Evolutionary conservation across 805 yeast genomes (phyloP).

Genomic region (Wickerhamiella sergipiensis): DNA sequence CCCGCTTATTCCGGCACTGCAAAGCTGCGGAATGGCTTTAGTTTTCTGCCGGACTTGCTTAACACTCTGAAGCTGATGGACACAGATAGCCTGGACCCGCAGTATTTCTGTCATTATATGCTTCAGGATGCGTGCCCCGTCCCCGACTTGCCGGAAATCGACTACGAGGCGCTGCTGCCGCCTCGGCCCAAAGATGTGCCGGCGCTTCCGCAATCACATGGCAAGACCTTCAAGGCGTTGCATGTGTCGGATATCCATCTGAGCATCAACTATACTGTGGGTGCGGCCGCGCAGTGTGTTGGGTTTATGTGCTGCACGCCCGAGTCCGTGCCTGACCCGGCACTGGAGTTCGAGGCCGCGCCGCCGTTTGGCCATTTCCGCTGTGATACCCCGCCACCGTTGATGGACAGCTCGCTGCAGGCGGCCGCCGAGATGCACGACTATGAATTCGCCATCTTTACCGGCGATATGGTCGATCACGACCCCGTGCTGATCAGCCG

Average conservation of each 20-base stretch:
- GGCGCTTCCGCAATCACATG: background rate
- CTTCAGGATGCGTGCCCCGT: conserved; percentile 36
- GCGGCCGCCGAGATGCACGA: conserved; percentile 23
- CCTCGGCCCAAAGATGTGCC: conserved; percentile 24
- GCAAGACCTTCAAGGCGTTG: conserved; percentile 40
- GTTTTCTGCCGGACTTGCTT: conserved; percentile 30
- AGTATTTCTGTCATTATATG: conserved; percentile 45
- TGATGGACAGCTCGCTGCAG: conserved; percentile 44
- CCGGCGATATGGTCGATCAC: conserved; percentile 66
- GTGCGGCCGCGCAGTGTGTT: conserved; percentile 29
- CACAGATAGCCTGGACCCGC: conserved; percentile 41
- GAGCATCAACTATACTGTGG: conserved; percentile 35
- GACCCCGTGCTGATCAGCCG: conserved; percentile 34
- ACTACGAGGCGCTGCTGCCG: conserved; percentile 34
- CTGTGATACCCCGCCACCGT: conserved; percentile 54
- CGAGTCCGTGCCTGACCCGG: conserved; percentile 28
- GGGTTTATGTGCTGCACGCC: conserved; percentile 45
- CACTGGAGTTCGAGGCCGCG: conserved; percentile 33
- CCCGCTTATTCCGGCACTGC: conserved; percentile 6
- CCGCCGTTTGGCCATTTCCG: conserved; percentile 45
- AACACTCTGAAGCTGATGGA: conserved; percentile 39
- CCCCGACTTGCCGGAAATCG: conserved; percentile 40
- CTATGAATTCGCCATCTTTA: conserved; percentile 52
- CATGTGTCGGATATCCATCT: conserved; percentile 58
- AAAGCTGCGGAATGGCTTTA: conserved; percentile 6